These are phyloP conservation scores for Pythium coloratum DNA, from an alignment of 352 stramenopile species.

Conservation along the genomic window DNA sequence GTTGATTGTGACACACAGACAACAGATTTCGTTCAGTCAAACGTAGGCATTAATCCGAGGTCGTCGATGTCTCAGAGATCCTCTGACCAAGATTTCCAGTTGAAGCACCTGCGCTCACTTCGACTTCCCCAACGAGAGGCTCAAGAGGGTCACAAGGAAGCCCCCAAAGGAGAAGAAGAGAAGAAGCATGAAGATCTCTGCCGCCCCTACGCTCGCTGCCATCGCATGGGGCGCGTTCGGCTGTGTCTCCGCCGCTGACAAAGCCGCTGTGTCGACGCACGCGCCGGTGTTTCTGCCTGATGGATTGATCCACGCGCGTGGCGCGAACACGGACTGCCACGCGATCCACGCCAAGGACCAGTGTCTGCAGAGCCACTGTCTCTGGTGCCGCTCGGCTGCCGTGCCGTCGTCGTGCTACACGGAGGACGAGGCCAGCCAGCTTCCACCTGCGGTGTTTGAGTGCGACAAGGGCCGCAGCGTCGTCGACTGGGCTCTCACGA, in stretches of 20 bases:
- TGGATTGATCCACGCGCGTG: conserved; percentile 2
- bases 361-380: conserved; percentile 61
- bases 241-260: not conserved
- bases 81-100: not conserved
- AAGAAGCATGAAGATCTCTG: conserved; percentile 22
- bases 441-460: conserved; percentile 74
- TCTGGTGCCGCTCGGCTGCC: conserved; percentile 76
- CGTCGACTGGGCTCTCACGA: conserved; percentile 38
- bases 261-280: conserved; percentile 10
- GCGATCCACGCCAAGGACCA: conserved; percentile 41
- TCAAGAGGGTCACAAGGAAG: not conserved
- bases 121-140: not conserved
- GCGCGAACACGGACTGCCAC: conserved; percentile 45
- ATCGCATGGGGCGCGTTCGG: not conserved
- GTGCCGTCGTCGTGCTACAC: conserved; percentile 83
- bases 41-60: not conserved
- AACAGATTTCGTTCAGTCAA: too few relatives aligned
- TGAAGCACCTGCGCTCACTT: conserved; percentile 1
- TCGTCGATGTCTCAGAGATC: not conserved
- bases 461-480: conserved; percentile 46
- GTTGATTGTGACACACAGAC: too few relatives aligned
- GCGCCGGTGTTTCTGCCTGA: conserved; percentile 34
- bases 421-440: conserved; percentile 53
- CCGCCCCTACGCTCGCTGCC: not conserved
- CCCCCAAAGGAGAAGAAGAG: conserved; percentile 6